Evolutionary conservation across 2,329 filamentous ascomycete species (phyloP), one percentile per base, ranked within the genome.

Genomic region (Metarhizium robertsii): DNA sequence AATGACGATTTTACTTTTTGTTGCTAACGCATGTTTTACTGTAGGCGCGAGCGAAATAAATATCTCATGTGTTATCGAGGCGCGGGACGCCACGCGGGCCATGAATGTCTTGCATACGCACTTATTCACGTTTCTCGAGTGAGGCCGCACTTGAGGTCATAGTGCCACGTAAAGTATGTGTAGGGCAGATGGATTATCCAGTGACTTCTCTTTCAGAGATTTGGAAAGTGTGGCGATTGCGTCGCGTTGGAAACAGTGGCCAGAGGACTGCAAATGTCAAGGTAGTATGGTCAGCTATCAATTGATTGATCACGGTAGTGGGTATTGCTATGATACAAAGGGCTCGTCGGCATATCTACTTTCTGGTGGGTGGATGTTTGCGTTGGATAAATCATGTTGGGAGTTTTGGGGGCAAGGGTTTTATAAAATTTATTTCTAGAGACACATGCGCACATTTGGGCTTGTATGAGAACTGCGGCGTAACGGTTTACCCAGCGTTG

Each of bases 41-140:
- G 50, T 59, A 95, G 91, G 92, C 65, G 94, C 94, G 30, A 96
- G 92, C 69, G 94, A 99, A 76, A 99, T 99, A 73, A 99, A 97
- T 71, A 99, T 99, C 58, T 96, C 91, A 11, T 99, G 94, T 67
- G 94, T 99, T 49, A 95, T 99, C 68, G 90, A 95, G 65, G 90
- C 90, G 62, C 79, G 86, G 61, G 91, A 97, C 67, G 92, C 94
- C 25, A 90, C 92, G 62, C 84, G 94, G 62, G 94, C 94, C 36
- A 87, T 99, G 79, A 97, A 95, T 69, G 90, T 97, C 65, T 79
- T 99, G 61, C 94, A 99, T 70, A 97, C 94, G 20, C 92, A 92
- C 74, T 82, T 99, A 56, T 97, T 99, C 69, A 96, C 92, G 2
- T 97, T 96, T 73, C 78, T 96, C 66, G 92, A 96, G 59, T 90